phyloP scores from a whole-genome alignment of 192 early-diverging fungal genomes.

The Mortierella hygrophila region DNA sequence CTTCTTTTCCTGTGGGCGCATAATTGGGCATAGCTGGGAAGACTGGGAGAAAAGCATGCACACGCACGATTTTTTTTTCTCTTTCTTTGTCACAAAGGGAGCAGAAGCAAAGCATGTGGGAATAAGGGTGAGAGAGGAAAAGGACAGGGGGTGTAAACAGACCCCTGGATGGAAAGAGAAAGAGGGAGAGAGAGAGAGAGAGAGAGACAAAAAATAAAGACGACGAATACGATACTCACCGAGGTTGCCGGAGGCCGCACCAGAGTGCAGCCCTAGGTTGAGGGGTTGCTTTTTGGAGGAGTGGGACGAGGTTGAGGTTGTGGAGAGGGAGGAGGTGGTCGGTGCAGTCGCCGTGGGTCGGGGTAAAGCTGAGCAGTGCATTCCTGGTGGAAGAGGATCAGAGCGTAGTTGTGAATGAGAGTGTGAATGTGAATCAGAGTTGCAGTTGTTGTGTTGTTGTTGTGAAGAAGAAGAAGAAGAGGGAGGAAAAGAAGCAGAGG shows the following conservation, averaged over 20 bases:
- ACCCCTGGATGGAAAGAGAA: neutral
- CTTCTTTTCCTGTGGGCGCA: neutral
- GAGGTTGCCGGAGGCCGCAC: slow-evolving; percentile 66
- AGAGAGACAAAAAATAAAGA: neutral
- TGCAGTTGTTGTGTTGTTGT: neutral
- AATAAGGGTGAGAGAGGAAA: neutral
- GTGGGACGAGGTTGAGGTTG: neutral
- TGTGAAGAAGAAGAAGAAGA: neutral
- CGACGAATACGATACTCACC: slow-evolving; percentile 39
- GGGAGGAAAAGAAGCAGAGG: neutral
- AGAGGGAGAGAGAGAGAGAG: neutral
- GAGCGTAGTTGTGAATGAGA: neutral
- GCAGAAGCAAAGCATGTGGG: neutral
- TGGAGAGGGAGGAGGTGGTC: slow-evolving; percentile 2
- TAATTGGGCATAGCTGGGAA: neutral
- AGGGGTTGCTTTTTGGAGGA: slow-evolving; percentile 18
- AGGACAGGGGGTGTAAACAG: no score
- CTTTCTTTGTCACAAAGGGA: neutral
- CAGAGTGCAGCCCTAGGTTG: slow-evolving; percentile 62
- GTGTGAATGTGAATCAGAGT: slow-evolving; percentile 6
- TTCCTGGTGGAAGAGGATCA: neutral
- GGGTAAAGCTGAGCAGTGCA: neutral
- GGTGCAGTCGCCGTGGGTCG: neutral
- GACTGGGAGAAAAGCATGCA: neutral
- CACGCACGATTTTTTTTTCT: neutral